Conservation (phyloP, 495 filamentous ascomycete species). For the Choiromyces venosus region DNA sequence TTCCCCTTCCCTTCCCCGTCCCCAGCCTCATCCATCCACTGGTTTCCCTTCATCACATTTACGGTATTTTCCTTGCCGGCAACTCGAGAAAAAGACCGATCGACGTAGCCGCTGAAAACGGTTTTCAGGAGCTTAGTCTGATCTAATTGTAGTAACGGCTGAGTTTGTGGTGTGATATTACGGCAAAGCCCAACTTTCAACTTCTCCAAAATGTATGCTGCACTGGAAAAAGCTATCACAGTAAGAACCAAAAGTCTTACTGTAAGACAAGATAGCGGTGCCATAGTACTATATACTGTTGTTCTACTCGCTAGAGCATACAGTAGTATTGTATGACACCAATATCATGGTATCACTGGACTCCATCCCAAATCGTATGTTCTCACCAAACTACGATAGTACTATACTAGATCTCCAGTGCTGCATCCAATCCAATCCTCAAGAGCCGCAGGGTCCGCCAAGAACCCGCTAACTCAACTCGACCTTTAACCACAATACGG, state of each 20-base stretch:
- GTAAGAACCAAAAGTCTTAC: background rate
- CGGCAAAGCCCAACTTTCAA: background rate
- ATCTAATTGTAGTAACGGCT: background rate
- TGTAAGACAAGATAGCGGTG: background rate
- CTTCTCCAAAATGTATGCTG: background rate
- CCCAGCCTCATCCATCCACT: background rate
- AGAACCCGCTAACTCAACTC: background rate
- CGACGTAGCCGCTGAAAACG: background rate
- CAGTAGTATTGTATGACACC: background rate
- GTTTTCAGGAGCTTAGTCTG: background rate
- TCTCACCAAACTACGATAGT: too few relatives aligned
- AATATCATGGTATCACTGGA: background rate
- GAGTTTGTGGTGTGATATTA: background rate
- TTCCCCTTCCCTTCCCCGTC: background rate
- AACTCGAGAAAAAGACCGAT: background rate
- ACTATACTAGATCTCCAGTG: conserved; percentile 2
- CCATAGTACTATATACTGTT: too few relatives aligned
- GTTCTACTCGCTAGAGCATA: background rate
- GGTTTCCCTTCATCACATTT: background rate
- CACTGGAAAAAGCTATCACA: background rate
- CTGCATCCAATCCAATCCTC: background rate
- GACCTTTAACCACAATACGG: background rate
- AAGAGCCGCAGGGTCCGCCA: background rate
- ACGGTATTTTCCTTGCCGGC: background rate
- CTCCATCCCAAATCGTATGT: too few relatives aligned